These are phyloP conservation scores for Sherardia arvensis DNA, from an alignment of 257 asterid species.

Conservation along the genomic window DNA sequence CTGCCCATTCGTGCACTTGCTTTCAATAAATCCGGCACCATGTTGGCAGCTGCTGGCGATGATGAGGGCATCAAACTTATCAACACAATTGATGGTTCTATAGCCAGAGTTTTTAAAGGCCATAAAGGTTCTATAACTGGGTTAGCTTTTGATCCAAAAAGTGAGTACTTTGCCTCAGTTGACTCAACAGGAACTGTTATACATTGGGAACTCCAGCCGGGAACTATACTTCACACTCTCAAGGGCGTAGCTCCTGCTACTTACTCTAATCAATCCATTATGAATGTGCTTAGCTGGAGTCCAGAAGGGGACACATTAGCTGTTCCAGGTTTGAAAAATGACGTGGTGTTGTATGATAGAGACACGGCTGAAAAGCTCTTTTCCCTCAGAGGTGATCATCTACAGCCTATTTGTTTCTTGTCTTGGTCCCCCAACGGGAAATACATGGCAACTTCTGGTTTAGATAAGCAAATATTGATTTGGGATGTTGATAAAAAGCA, in stretches of 20 bases:
- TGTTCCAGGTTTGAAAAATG: conserved; percentile 89
- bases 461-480: conserved; percentile 72
- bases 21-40: conserved; percentile 77
- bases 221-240: conserved; percentile 63
- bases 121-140: conserved; percentile 87
- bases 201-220: conserved; percentile 89
- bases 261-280: conserved; percentile 40
- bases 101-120: conserved; percentile 88
- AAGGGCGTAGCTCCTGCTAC: conserved; percentile 73
- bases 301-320: conserved; percentile 96
- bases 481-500: conserved; percentile 94
- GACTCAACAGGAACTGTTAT: conserved; percentile 84
- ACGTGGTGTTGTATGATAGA: conserved; percentile 89
- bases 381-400: conserved; percentile 88
- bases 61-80: conserved; percentile 93
- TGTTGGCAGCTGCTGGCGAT: conserved; percentile 98
- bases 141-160: conserved; percentile 86
- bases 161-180: conserved; percentile 80
- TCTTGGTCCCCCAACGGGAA: conserved; percentile 98
- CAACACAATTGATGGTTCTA: conserved; percentile 83
- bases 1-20: conserved; percentile 81
- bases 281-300: conserved; percentile 79
- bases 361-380: conserved; percentile 86
- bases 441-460: conserved; percentile 90
- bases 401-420: conserved; percentile 66